Evolutionary conservation across 2,329 filamentous ascomycete species (phyloP), one percentile per base, ranked within the genome.

Genomic region (Exophiala sp.): DNA sequence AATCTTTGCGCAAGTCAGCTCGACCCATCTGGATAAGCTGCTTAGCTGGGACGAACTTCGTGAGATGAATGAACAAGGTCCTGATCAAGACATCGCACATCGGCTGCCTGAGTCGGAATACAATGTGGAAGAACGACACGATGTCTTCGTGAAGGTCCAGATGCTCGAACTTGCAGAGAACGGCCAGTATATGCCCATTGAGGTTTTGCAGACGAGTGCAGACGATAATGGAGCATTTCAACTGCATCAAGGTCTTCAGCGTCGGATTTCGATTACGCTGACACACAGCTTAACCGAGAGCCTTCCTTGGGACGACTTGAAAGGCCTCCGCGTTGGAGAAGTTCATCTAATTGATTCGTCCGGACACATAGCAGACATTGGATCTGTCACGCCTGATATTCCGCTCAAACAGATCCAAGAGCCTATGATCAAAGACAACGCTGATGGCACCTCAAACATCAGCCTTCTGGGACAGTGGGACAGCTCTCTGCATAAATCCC

Each of bases 31-130:
- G 18, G 94, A 99, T 71, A 97, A 96, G 74, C 79, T 99, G 47
- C 82, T 96, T 10, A 99, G 94, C 73, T 99, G 94, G 94, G 94
- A 99, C 68, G 94, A 97, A 65, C 96, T 99, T 86, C 85, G 92
- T 54, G 92, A 99, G 70, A 78, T 81, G 20, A 78, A 78, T 2
- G 77, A 78, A 44, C 72, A 73, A 18, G 73, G 74, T 2, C 43
- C 34, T 24, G 79, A 80, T 51, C 78, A 75, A 53, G 69, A 75
- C 4, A 82, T 75, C 41, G 69, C 79, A 57, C 80, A 88, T 20
- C 82, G 94, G 9, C 85, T 99, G 61, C 86, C 89, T 10, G 94
- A 99, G 69, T 87, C 88, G 0, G 91, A 99, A 62, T 99, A 95
- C 68, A 95, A 87, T 65, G 89, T 86, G 0, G 90, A 96, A 69